phyloP scores from a whole-genome alignment of 2,329 filamentous ascomycete species.

The Penicillium polonicum region DNA sequence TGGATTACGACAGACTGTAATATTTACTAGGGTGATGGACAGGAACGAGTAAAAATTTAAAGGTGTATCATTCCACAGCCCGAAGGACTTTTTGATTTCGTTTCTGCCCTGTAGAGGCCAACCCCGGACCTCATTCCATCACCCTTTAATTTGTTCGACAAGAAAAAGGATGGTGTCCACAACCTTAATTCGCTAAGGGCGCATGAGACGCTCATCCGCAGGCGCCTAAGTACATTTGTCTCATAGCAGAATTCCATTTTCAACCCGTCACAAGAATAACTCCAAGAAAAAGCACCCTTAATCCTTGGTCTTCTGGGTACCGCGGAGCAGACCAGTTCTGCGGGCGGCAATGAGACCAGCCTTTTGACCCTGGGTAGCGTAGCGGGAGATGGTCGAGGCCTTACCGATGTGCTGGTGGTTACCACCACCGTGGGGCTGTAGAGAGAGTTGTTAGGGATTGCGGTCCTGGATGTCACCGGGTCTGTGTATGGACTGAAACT shows the following conservation, averaged over 20 bases:
- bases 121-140: slow-evolving; percentile 27
- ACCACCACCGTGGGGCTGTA: slow-evolving; percentile 87
- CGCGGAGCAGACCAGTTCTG: slow-evolving; percentile 99
- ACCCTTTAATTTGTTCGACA: slow-evolving; percentile 32
- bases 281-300: slow-evolving; percentile 63
- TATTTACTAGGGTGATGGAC: slow-evolving; percentile 14
- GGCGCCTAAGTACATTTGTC: slow-evolving; percentile 45
- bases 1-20: neutral
- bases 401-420: slow-evolving; percentile 99
- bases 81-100: slow-evolving; percentile 26
- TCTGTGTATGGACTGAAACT: slow-evolving; percentile 27
- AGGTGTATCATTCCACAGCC: slow-evolving; percentile 30
- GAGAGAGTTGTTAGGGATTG: slow-evolving; percentile 24
- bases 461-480: neutral
- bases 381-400: slow-evolving; percentile 98
- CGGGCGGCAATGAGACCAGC: slow-evolving; percentile 99
- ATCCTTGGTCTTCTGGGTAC: slow-evolving; percentile 99
- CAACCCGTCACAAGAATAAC: slow-evolving; percentile 54
- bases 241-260: slow-evolving; percentile 44
- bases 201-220: slow-evolving; percentile 39
- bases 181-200: slow-evolving; percentile 43
- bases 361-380: slow-evolving; percentile 98
- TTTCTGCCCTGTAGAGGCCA: slow-evolving; percentile 29
- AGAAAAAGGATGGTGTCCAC: slow-evolving; percentile 39
- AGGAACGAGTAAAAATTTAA: slow-evolving; percentile 20